Base-by-base conservation (phyloP, 2,329 filamentous ascomycete genomes). In the Exophiala bonariae region DNA sequence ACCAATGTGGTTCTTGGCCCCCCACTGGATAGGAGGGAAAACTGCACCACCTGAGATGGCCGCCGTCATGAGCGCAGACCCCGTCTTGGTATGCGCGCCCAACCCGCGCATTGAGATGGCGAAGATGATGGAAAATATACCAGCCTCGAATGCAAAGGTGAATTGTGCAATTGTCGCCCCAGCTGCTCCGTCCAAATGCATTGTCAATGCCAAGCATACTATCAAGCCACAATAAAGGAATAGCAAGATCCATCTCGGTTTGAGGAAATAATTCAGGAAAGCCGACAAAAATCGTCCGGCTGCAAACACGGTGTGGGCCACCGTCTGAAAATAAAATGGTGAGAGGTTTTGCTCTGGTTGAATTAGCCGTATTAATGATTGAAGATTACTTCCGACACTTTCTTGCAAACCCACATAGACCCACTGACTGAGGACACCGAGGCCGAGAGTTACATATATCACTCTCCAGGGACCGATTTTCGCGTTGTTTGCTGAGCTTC, bases 321-420 rank as follows among this genome's bases (percentile, higher is more conserved):
- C 67, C 0, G 79, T 77, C 47, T 75, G 66, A 50, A 73, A 76
- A 23, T 78, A 63, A 45, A 71, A 71, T 1, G 66, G 47, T 8
- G 43, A 32, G 1, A 70, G 57, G 13, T 47, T 49, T 8, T 61
- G 59, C 10, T 50, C 52, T 14, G 55, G 46, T 47, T 56, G 70
- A 5, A 74, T 67, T 3, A 60, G 47, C 1, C 47, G 20, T 18
- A 80, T 61, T 44, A 79, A 79, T 2, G 63, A 56, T 18, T 63
- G 57, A 42, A 79, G 77, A 10, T 67, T 69, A 6, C 71, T 75
- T 2, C 77, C 73, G 16, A 80, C 65, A 20, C 74, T 72, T 64
- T 84, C 81, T 60, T 84, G 80, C 1, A 72, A 78, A 10, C 79
- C 81, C 1, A 82, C 76, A 54, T 83, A 84, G 65, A 77, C 81